These are phyloP conservation scores for Plasmopara viticola DNA, from an alignment of 352 stramenopile species.

Conservation along the genomic window DNA sequence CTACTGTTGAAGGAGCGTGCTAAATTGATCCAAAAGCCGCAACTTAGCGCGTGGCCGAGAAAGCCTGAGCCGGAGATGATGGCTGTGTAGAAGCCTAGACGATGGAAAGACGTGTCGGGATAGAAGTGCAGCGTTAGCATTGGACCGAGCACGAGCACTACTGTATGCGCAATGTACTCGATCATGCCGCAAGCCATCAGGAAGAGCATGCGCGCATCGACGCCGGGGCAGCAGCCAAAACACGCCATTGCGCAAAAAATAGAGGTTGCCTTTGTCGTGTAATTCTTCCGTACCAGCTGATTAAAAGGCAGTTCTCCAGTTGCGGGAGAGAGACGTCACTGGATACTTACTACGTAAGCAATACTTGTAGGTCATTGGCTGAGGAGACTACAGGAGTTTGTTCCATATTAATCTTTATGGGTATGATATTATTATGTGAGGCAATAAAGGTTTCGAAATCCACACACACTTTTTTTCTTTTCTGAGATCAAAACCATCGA, in stretches of 20 bases:
- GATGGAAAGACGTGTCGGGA: constrained; percentile 60
- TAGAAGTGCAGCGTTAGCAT: constrained; percentile 80
- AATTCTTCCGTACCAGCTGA: background rate
- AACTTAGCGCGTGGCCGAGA: constrained; percentile 63
- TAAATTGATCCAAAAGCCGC: constrained; percentile 75
- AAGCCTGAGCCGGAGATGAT: constrained; percentile 61
- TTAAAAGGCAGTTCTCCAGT: too few species aligned
- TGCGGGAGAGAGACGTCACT: too few species aligned
- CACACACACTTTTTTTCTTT: background rate
- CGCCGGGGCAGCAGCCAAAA: constrained; percentile 54
- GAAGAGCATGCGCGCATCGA: constrained; percentile 70
- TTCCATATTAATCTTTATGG: too few species aligned
- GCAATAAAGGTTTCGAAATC: background rate
- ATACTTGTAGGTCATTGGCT: too few species aligned
- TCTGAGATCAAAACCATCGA: too few species aligned
- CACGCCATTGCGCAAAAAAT: constrained; percentile 16
- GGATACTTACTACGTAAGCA: too few species aligned
- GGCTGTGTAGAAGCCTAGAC: constrained; percentile 71
- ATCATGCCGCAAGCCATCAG: constrained; percentile 75
- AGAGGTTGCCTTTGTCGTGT: background rate
- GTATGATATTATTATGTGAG: too few species aligned
- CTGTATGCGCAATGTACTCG: constrained; percentile 68
- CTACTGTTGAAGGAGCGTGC: constrained; percentile 63
- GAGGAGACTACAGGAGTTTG: too few species aligned
- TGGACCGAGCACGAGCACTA: constrained; percentile 59